These are phyloP conservation scores for Canariomyces notabilis DNA, from an alignment of 2,329 filamentous ascomycete genomes.

Conservation along the genomic window DNA sequence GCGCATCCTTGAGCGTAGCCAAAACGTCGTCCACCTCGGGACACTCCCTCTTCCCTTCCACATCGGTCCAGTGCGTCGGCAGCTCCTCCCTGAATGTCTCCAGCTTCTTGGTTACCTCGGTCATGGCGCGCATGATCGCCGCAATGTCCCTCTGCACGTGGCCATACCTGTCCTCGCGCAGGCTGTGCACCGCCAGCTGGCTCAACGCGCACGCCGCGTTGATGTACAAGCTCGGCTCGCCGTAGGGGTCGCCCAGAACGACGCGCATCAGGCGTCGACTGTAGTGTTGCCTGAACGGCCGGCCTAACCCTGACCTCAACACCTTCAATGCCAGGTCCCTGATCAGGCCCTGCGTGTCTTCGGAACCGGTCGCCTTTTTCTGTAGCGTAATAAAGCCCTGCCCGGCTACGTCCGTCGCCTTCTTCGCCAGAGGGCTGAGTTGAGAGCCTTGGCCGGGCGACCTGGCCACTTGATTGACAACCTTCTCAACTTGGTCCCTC, in stretches of 20 bases:
- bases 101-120: constrained; percentile 61
- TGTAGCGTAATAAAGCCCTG: constrained; percentile 50
- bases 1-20: constrained; percentile 56
- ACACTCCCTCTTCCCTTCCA: constrained; percentile 49
- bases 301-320: constrained; percentile 53
- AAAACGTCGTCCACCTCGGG: constrained; percentile 69
- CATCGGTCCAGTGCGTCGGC: constrained; percentile 74
- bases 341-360: constrained; percentile 45
- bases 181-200: constrained; percentile 64
- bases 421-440: constrained; percentile 48
- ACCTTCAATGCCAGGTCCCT: constrained; percentile 43
- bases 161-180: constrained; percentile 77
- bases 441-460: constrained; percentile 47
- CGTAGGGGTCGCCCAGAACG: constrained; percentile 69
- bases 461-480: constrained; percentile 39
- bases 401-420: constrained; percentile 43
- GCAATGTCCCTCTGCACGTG: constrained; percentile 81
- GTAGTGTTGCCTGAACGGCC: constrained; percentile 66
- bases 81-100: constrained; percentile 59
- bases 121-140: constrained; percentile 67
- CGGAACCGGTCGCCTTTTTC: constrained; percentile 46
- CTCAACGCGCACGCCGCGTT: constrained; percentile 68
- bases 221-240: constrained; percentile 61
- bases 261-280: constrained; percentile 58
- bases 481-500: constrained; percentile 42